Evolutionary conservation across 148 eudicot genomes (phyloP).

Genomic region (Diospyros kaki): DNA sequence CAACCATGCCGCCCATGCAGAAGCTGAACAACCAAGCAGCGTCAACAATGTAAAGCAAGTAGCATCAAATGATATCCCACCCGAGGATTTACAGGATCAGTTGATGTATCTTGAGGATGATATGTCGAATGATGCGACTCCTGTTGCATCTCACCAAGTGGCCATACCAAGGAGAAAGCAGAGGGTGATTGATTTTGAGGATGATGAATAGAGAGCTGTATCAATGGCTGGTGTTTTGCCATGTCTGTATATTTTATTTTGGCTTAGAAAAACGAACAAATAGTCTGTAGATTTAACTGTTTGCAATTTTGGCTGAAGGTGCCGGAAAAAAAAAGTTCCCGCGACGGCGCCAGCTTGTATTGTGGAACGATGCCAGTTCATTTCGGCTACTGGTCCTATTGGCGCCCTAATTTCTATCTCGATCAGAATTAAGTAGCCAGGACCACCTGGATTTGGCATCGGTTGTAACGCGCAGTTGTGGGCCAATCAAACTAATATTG

Average conservation of each 20-base stretch:
- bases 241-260: neutral
- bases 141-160: constrained; percentile 32
- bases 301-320: too few relatives aligned
- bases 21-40: constrained; percentile 14
- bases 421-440: too few relatives aligned
- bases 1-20: constrained; percentile 15
- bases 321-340: too few relatives aligned
- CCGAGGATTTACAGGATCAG: constrained; percentile 36
- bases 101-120: constrained; percentile 55
- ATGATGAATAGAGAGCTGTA: constrained; percentile 42
- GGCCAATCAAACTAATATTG: too few relatives aligned
- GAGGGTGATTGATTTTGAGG: constrained; percentile 64
- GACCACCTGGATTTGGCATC: too few relatives aligned
- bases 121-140: constrained; percentile 26
- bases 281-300: neutral
- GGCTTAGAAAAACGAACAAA: neutral
- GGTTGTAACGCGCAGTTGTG: too few relatives aligned
- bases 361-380: too few relatives aligned
- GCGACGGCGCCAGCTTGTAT: too few relatives aligned
- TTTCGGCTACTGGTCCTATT: too few relatives aligned
- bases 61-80: constrained; percentile 18
- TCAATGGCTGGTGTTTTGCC: neutral
- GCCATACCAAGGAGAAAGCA: constrained; percentile 49
- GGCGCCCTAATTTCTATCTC: too few relatives aligned
- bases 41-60: constrained; percentile 9